phyloP scores from a whole-genome alignment of 2,329 filamentous ascomycete genomes.

The Apiospora rasikravindrae region DNA sequence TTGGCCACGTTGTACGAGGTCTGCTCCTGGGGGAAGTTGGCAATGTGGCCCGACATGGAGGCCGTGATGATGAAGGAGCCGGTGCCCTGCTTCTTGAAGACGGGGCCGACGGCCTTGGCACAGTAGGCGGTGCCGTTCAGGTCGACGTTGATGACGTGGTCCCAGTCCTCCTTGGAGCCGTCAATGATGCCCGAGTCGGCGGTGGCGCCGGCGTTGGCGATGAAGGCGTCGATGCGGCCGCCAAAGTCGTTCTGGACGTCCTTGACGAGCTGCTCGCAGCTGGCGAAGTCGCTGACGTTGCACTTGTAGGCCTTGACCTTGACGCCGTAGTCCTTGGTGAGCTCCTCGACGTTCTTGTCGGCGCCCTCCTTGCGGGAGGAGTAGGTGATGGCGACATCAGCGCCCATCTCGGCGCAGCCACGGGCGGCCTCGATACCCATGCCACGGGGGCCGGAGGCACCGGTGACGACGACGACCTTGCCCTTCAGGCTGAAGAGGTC shows the following conservation, averaged over 20 bases:
- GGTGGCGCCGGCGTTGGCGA: constrained; percentile 73
- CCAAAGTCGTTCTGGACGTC: constrained; percentile 77
- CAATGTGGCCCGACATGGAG: constrained; percentile 69
- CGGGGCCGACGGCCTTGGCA: constrained; percentile 61
- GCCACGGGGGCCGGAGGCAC: constrained; percentile 71
- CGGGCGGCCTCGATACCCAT: constrained; percentile 74
- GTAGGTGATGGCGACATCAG: constrained; percentile 74
- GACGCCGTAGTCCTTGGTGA: constrained; percentile 69
- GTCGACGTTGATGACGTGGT: constrained; percentile 63
- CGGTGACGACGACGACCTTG: constrained; percentile 74
- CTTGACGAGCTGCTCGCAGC: constrained; percentile 58
- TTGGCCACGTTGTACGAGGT: constrained; percentile 67
- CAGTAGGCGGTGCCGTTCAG: constrained; percentile 71
- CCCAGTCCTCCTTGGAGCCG: constrained; percentile 61
- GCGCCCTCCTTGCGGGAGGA: constrained; percentile 72
- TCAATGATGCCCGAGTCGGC: constrained; percentile 62
- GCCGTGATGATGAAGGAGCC: constrained; percentile 69
- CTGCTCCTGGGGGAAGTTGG: constrained; percentile 69
- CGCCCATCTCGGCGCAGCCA: constrained; percentile 74
- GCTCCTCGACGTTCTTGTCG: constrained; percentile 68
- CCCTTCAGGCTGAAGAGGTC: constrained; percentile 76
- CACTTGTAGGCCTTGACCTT: constrained; percentile 67
- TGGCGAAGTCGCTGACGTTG: constrained; percentile 58
- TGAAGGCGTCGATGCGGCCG: constrained; percentile 70
- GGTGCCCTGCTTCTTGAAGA: constrained; percentile 65